A percentile compares a stretch with the other conserved stretches of the same genome.
phyloP scores from a whole-genome alignment of 2,329 filamentous ascomycete species.

The Trichoderma brevicompactum region DNA sequence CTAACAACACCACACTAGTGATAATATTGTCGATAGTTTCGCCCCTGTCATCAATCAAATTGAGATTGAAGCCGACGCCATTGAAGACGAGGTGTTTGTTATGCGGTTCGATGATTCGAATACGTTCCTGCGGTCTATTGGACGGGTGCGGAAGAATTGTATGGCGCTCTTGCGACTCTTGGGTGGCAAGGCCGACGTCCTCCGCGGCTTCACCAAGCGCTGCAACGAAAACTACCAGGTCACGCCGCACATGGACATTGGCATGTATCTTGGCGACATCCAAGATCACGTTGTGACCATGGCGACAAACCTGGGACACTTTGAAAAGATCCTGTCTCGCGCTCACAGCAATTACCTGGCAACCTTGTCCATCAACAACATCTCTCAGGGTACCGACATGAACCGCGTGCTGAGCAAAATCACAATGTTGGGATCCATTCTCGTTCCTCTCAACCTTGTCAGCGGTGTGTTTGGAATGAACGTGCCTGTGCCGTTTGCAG shows the following conservation, averaged over 20 bases:
- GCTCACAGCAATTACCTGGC: conserved; percentile 96
- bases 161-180: conserved; percentile 92
- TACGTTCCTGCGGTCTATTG: conserved; percentile 83
- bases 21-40: conserved; percentile 97
- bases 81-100: conserved; percentile 94
- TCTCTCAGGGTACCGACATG: conserved; percentile 82
- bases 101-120: conserved; percentile 89
- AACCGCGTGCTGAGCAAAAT: conserved; percentile 94
- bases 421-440: conserved; percentile 87
- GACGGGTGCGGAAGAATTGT: conserved; percentile 88
- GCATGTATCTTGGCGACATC: conserved; percentile 94
- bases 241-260: conserved; percentile 94
- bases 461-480: conserved; percentile 91
- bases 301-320: conserved; percentile 95
- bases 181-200: conserved; percentile 97
- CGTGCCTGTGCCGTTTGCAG: conserved; percentile 69
- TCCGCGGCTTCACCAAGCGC: conserved; percentile 95
- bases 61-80: conserved; percentile 85
- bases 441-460: conserved; percentile 94
- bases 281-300: conserved; percentile 99
- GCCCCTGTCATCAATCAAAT: conserved; percentile 86
- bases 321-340: conserved; percentile 95
- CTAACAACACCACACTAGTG: conserved; percentile 45
- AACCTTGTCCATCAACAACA: conserved; percentile 89
- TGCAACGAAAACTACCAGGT: conserved; percentile 98